Base-by-base conservation (phyloP, 2,329 filamentous ascomycete genomes). In the Fusarium sp. region DNA sequence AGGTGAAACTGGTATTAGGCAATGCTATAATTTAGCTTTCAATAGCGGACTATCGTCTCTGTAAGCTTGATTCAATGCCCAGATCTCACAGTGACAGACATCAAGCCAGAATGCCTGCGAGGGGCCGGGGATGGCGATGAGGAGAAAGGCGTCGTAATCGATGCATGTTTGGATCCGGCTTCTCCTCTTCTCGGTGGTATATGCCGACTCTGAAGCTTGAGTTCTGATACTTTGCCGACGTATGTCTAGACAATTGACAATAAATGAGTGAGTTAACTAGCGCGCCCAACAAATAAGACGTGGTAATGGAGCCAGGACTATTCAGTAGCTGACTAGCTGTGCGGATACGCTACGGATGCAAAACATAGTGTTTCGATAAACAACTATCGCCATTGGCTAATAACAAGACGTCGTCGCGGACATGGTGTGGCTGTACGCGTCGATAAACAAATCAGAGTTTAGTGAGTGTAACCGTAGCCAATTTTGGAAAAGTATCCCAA, bases 381-480 rank as follows among this genome's bases (percentile, higher is more conserved):
- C 34, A 53, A 53, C 32, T n/a, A 53, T n/a, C 24, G 7, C 34
- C 11, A 53, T 53, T 53, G 50, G 50, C 24, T n/a, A 12, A 34
- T 15, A 43, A 43, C 46, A 52, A 42, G 30, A 43, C 47, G 47
- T 49, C 53, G 40, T 49, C 53, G 42, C 46, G 58, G 59, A 32
- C 29, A 68, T 40, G 55, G 64, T 52, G 60, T 70, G 65, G 65
- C 46, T 53, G 53, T 32, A 66, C 49, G 51, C 30, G 60, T 44
- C 50, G 65, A 70, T 71, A 70, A 72, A 56, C 65, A 70, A 63
- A 58, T 70, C 56, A 72, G 53, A 69, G 59, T 70, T 60, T 30
- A 34, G 32, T 49, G 24, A 66, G 44, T 63, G 54, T 32, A 59
- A 62, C 59, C 30, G 52, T 70, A 50, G 43, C 56, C 65, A 72